Percentiles rank a stretch among this genome's conserved stretches.
These are phyloP conservation scores for Pseudotsuga menziesii DNA, from an alignment of 75 land plant species.

Conservation along the genomic window DNA sequence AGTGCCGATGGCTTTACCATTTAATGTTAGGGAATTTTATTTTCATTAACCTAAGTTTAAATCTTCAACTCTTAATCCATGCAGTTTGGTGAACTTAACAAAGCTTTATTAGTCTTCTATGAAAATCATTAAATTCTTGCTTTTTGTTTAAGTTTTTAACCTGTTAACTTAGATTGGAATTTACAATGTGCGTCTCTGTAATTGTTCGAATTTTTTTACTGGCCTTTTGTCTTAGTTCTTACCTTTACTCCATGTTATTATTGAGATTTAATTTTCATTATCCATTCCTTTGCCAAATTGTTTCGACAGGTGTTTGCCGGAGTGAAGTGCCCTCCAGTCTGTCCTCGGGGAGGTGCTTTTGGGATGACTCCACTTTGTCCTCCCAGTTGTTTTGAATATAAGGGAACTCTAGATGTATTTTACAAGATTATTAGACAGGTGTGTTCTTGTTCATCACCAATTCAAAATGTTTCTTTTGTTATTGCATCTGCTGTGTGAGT, in stretches of 20 bases:
- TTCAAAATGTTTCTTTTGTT: constrained; percentile 1
- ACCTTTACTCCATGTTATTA: not conserved
- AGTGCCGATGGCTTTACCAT: too few species aligned
- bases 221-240: not conserved
- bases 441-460: not conserved
- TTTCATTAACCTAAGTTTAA: too few species aligned
- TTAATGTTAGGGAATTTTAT: too few species aligned
- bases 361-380: constrained; percentile 75
- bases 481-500: not conserved
- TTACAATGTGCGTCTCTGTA: not conserved
- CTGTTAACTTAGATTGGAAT: not conserved
- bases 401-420: constrained; percentile 89
- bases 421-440: constrained; percentile 87
- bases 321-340: constrained; percentile 86
- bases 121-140: too few species aligned
- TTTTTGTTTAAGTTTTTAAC: too few species aligned
- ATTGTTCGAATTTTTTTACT: not conserved
- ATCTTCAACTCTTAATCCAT: too few species aligned
- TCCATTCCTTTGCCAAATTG: not conserved
- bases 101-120: too few species aligned
- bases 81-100: too few species aligned
- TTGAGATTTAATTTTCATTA: not conserved
- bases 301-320: constrained; percentile 61
- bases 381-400: constrained; percentile 78
- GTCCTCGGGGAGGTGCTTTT: constrained; percentile 72